These are phyloP conservation scores for Heimioporus sp. DNA, from an alignment of 768 basidiomycete genomes.

Conservation along the genomic window DNA sequence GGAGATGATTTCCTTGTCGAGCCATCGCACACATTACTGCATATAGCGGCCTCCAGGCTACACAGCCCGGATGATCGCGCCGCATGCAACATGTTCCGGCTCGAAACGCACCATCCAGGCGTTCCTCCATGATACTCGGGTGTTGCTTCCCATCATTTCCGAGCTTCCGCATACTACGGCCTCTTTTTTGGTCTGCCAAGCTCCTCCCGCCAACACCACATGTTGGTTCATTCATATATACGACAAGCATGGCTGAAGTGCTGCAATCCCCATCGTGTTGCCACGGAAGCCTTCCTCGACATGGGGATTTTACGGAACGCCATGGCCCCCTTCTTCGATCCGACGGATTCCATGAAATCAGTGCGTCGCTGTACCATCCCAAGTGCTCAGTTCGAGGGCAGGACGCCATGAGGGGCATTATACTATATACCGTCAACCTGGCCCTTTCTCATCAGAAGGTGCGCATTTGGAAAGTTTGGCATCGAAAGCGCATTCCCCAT, in stretches of 20 bases:
- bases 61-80: constrained; percentile 14
- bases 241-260: constrained; percentile 6
- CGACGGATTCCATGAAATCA: neutral
- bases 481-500: constrained; percentile 18
- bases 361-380: constrained; percentile 9
- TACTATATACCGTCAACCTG: too few species aligned
- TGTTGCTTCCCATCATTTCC: constrained; percentile 22
- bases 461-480: constrained; percentile 27
- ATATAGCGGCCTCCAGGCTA: constrained; percentile 3
- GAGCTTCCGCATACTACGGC: constrained; percentile 6
- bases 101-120: constrained; percentile 26
- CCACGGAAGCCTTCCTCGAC: constrained; percentile 4
- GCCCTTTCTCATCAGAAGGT: constrained; percentile 5
- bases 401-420: constrained; percentile 22
- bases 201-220: constrained; percentile 8
- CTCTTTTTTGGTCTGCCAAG: neutral
- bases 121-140: constrained; percentile 10
- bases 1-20: constrained; percentile 16
- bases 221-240: neutral
- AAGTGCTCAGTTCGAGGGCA: constrained; percentile 13
- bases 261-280: constrained; percentile 3
- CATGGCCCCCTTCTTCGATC: neutral
- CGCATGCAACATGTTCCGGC: constrained; percentile 26
- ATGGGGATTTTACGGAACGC: neutral
- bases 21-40: constrained; percentile 8